These are phyloP conservation scores for Trametes sanguinea DNA, from an alignment of 768 basidiomycete species.

Conservation along the genomic window DNA sequence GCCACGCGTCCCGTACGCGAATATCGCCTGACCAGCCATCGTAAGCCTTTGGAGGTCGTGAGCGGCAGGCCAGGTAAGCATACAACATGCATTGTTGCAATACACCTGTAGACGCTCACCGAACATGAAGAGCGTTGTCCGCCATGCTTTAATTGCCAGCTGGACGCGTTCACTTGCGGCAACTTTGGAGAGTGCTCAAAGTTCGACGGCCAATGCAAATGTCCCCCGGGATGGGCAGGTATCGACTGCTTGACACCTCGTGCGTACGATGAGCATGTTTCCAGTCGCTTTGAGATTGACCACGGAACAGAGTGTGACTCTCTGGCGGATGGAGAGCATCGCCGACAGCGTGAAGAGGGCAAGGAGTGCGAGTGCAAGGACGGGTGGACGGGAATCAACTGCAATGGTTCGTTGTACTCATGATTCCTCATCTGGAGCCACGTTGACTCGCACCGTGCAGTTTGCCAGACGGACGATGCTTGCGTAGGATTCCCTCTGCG, in stretches of 20 bases:
- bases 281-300: constrained; percentile 4
- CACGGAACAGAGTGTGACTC: constrained; percentile 81
- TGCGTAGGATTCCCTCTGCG: constrained; percentile 78
- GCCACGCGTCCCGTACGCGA: background rate
- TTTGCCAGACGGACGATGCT: constrained; percentile 81
- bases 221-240: constrained; percentile 96
- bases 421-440: background rate
- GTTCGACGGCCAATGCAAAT: constrained; percentile 95
- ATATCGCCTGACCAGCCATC: background rate
- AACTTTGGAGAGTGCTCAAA: constrained; percentile 90
- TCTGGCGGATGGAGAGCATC: constrained; percentile 83
- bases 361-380: constrained; percentile 87
- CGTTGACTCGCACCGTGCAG: constrained; percentile 41
- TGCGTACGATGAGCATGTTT: constrained; percentile 43
- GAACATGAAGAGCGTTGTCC: constrained; percentile 52
- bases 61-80: constrained; percentile 19
- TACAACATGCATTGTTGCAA: no score
- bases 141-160: constrained; percentile 94
- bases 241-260: constrained; percentile 92
- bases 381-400: constrained; percentile 96
- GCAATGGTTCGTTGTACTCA: constrained; percentile 70
- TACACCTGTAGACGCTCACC: background rate
- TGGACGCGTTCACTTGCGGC: constrained; percentile 90
- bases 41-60: constrained; percentile 19
- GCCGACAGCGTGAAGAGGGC: constrained; percentile 76